Conservation (phyloP, 2,329 filamentous ascomycete genomes). For the Aspergillus sp. region DNA sequence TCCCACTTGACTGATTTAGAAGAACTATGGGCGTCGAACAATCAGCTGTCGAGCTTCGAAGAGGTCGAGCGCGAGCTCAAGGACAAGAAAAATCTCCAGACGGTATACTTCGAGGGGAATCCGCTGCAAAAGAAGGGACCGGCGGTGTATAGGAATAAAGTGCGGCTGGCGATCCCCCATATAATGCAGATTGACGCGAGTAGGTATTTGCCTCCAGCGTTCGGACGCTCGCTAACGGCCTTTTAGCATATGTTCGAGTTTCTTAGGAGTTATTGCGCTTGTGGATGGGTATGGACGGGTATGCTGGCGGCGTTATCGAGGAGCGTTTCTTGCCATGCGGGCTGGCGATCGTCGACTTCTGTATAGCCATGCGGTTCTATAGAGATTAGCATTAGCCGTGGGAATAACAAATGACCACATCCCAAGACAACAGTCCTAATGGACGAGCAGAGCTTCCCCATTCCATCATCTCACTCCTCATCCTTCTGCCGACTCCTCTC, state of each 20-base stretch:
- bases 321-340: no score
- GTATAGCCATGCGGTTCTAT: no score
- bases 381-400: no score
- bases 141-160: conserved; percentile 90
- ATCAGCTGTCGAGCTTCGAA: conserved; percentile 65
- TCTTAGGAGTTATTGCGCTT: conserved; percentile 1
- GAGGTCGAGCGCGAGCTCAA: conserved; percentile 68
- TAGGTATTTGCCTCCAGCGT: conserved; percentile 30
- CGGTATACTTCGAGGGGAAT: conserved; percentile 95
- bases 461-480: no score
- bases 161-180: conserved; percentile 76
- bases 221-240: neutral
- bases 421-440: no score
- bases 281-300: conserved; percentile 2
- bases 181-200: conserved; percentile 93
- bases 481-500: neutral
- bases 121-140: conserved; percentile 70
- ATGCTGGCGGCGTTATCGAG: no score
- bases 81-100: conserved; percentile 71
- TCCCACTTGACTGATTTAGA: conserved; percentile 61
- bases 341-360: no score
- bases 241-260: conserved; percentile 6
- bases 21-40: conserved; percentile 92
- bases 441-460: no score
- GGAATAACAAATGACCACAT: no score